phyloP scores from a whole-genome alignment of 306 rosid species.

The Glycine soja region DNA sequence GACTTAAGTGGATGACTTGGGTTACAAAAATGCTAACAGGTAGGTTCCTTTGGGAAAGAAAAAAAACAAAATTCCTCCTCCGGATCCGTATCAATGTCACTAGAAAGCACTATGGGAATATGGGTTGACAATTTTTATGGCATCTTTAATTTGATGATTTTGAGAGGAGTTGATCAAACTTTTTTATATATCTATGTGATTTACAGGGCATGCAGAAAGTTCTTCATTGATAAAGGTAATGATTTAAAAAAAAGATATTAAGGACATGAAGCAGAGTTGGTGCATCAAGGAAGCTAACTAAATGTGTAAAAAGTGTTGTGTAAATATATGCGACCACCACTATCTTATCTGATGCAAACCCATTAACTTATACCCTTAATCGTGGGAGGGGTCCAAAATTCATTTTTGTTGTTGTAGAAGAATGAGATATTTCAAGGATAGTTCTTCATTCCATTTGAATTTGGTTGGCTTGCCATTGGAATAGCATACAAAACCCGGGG shows the following conservation, averaged over 20 bases:
- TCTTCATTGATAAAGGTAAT: slow-evolving; percentile 2
- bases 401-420: slow-evolving; percentile 24
- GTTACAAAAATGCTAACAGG: too few relatives aligned
- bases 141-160: slow-evolving; percentile 5
- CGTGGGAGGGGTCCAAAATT: slow-evolving; percentile 49
- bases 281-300: slow-evolving; percentile 40
- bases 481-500: slow-evolving; percentile 2
- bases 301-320: background rate
- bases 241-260: background rate
- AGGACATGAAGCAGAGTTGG: slow-evolving; percentile 28
- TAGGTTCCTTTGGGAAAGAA: too few relatives aligned
- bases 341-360: slow-evolving; percentile 3
- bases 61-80: background rate
- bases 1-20: too few relatives aligned
- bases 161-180: too few relatives aligned
- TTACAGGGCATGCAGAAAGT: background rate
- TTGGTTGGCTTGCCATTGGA: slow-evolving; percentile 49
- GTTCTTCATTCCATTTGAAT: slow-evolving; percentile 41
- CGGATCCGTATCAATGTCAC: background rate
- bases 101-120: slow-evolving; percentile 4
- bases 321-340: slow-evolving; percentile 56
- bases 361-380: slow-evolving; percentile 31
- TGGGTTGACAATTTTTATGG: slow-evolving; percentile 20
- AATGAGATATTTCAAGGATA: slow-evolving; percentile 49
- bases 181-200: background rate